Evolutionary conservation across 2,329 filamentous ascomycete species (phyloP), one percentile per base, ranked within the genome.

Genomic region (Penicillium sp.): DNA sequence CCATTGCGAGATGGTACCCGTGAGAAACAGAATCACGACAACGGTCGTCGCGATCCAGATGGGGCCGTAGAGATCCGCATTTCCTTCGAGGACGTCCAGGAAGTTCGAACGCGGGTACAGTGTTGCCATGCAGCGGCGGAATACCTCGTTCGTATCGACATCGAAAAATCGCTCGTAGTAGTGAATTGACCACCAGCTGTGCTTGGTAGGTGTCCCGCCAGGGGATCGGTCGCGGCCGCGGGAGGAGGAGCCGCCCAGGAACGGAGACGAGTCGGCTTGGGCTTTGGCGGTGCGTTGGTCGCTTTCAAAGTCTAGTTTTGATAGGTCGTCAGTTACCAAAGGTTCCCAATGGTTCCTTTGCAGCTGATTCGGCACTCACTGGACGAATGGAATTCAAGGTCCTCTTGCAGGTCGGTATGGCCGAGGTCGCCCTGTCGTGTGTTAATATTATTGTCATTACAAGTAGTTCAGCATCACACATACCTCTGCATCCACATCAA

Each of bases 131-230:
- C 95, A 98, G 64, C 95, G 90, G 69, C 88, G 83, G 55, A 97
- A 79, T 21, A 99, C 93, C 52, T 95, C 90, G 58, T 85, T 88
- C 1, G 95, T 98, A 78, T 99, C 95, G 63, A 99, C 93, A 72
- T 99, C 95, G 79, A 99, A 99, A 85, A 95, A 98, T 79, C 96
- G 95, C 55, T 92, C 87, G 80, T 99, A 99, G 82, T 96, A 99
- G 56, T 87, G 86, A 61, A 98, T 82, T 46, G 87, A 87, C 95
- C 95, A 99, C 63, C 98, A 89, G 79, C 89, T 92, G 70, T 90
- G 90, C 79, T 98, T 98, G 59, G 85, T 83, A 16, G 77, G 77
- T n/a, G 70, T 73, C 52, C 71, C 71, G 57, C 73, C 72, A 53
- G 74, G 73, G 52, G 74, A 73, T 41, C 74, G 68, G 62, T 75